phyloP scores from a whole-genome alignment of 2,329 filamentous ascomycete species.

The Fusarium chaquense region DNA sequence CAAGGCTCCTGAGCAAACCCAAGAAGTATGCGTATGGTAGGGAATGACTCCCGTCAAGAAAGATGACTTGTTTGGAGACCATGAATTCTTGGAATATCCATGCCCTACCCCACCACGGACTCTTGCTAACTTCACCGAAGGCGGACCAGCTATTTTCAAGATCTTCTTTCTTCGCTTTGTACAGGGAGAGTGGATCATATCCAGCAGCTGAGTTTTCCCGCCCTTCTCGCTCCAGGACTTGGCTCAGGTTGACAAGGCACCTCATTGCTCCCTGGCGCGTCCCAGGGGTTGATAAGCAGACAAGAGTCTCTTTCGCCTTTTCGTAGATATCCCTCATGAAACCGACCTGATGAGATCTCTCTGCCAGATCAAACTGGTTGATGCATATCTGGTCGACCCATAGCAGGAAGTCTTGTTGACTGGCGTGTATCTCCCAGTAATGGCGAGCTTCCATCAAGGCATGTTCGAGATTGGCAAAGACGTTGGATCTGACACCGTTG shows the following conservation, averaged over 20 bases:
- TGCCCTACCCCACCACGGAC: conserved; percentile 14
- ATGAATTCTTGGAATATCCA: conserved; percentile 27
- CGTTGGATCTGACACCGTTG: neutral
- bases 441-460: neutral
- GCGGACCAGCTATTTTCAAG: neutral
- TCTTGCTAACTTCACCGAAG: rapidly evolving
- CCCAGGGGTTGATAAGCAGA: neutral
- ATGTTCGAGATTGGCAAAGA: conserved; percentile 20
- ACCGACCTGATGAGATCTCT: conserved; percentile 24
- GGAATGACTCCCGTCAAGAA: neutral
- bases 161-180: rapidly evolving
- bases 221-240: no score
- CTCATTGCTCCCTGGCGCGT: neutral
- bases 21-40: rapidly evolving
- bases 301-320: neutral
- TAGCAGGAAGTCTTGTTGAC: neutral
- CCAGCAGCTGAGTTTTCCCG: no score
- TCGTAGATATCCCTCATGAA: conserved; percentile 21
- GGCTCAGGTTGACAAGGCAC: neutral
- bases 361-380: conserved; percentile 2
- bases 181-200: no score
- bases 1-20: no score
- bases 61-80: neutral
- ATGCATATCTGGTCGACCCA: conserved; percentile 29
- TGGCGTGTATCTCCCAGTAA: neutral